Evolutionary conservation across 352 stramenopile genomes (phyloP).

Genomic region (Phytopythium cucurbitacearum): DNA sequence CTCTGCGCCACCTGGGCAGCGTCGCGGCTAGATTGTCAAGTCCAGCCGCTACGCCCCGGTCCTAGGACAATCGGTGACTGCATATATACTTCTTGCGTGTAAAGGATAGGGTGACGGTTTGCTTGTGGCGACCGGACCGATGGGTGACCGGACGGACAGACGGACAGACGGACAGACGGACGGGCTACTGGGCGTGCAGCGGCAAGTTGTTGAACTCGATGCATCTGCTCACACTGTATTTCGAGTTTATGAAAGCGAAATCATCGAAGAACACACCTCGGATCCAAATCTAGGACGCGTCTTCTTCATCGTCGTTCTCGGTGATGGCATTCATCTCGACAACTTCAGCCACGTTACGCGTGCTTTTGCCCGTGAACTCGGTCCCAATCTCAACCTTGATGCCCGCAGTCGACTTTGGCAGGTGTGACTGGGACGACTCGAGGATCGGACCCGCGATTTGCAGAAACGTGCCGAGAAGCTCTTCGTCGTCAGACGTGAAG

Average conservation of each 20-base stretch:
- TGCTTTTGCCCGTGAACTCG: slow-evolving; percentile 58
- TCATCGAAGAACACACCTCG: not conserved
- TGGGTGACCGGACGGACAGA: no score
- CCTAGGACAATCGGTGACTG: no score
- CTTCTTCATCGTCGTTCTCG: slow-evolving; percentile 73
- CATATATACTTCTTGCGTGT: no score
- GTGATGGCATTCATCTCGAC: slow-evolving; percentile 83
- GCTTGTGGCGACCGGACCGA: no score
- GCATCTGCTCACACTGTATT: no score
- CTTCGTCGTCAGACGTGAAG: slow-evolving; percentile 85
- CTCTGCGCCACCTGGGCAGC: no score
- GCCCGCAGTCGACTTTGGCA: slow-evolving; percentile 41
- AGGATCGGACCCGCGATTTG: slow-evolving; percentile 87
- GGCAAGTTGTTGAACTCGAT: no score
- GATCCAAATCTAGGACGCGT: not conserved
- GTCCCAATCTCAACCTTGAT: slow-evolving; percentile 40
- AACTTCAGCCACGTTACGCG: slow-evolving; percentile 29
- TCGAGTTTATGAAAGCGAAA: not conserved
- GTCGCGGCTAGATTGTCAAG: no score
- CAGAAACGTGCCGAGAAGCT: slow-evolving; percentile 84
- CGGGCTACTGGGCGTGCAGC: no score
- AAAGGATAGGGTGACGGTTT: no score
- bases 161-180: no score
- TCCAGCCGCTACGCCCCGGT: no score
- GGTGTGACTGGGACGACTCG: slow-evolving; percentile 77